These are phyloP conservation scores for Mycena olivaceomarginata DNA, from an alignment of 768 basidiomycete species.

Conservation along the genomic window DNA sequence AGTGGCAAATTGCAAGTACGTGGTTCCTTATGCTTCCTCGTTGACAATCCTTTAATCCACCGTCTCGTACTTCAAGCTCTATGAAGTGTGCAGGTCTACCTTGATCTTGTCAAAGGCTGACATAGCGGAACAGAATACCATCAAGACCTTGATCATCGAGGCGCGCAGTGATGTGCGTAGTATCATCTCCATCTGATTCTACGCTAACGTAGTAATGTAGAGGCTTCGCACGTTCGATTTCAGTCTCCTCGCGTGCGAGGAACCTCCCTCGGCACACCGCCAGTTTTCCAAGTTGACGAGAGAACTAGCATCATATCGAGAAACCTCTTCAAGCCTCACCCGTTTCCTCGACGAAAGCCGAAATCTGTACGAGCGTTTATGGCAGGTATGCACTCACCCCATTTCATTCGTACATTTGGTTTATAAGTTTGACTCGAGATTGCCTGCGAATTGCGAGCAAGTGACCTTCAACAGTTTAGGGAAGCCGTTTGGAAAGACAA, in stretches of 20 bases:
- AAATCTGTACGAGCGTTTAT: not conserved
- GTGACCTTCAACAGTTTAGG: conserved; percentile 12
- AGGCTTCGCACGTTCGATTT: too few species aligned
- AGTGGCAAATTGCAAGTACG: conserved; percentile 23
- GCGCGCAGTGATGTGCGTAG: conserved; percentile 8
- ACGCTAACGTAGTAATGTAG: too few species aligned
- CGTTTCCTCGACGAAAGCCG: conserved; percentile 22
- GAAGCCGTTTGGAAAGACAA: conserved; percentile 30
- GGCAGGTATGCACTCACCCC: conserved; percentile 3
- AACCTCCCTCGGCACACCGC: not conserved
- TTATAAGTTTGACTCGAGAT: not conserved
- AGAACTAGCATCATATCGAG: conserved; percentile 1
- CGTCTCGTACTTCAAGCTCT: not conserved
- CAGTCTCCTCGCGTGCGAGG: not conserved
- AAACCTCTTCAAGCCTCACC: conserved; percentile 9
- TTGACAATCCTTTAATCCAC: not conserved
- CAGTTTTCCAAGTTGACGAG: conserved; percentile 12
- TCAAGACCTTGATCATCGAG: conserved; percentile 16
- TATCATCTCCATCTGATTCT: too few species aligned
- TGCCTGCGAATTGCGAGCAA: conserved; percentile 5
- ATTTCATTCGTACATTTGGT: not conserved
- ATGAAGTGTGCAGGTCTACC: conserved; percentile 13
- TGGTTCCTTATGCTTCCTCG: not conserved
- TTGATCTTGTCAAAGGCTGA: not conserved
- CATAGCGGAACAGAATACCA: conserved; percentile 6